Base-by-base conservation (phyloP, 2,329 filamentous ascomycete genomes). In the Aureobasidium mangrovei region DNA sequence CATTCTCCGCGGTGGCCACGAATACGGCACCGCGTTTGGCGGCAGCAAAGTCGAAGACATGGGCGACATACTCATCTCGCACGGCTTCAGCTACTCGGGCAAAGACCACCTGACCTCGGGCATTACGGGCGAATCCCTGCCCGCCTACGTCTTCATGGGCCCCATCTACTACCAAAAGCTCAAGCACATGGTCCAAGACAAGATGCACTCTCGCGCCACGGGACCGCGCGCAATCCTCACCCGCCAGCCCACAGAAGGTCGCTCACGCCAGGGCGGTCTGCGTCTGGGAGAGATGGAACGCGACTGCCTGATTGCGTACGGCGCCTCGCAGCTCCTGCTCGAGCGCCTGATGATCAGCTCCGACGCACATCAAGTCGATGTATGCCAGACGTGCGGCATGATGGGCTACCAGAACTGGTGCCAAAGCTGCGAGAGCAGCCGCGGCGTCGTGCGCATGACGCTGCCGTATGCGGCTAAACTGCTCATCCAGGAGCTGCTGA, bases 111-210 rank as follows among this genome's bases (percentile, higher is more conserved):
- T 98, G 59, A 97, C 93, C 0, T 91, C 85, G 0, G 93, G 93
- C 35, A 91, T 96, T 67, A 97, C 93, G 0, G 94, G 93, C 63
- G 93, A 98, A 72, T 83, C 88, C 0, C 78, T 97, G 4, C 90
- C 95, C 60, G 91, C 91, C 9, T 97, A 97, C 72, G 90, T 98
- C 66, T 98, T 97, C 78, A 95, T 95, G 68, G 93, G 93, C 0
- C 93, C 93, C 8, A 98, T 98, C 71, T 98, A 95, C 76, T 98
- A 98, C 76, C 93, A 98, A 76, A 95, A 95, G 61, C 82, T 98
- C 60, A 98, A 98, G 80, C 93, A 98, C 78, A 98, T 98, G 93
- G 93, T 98, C 3, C 91, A 97, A 70, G 93, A 98, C 69, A 98
- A 98, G 75, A 97, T 98, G 93, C 93, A 98, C 73, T 91, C 88